Evolutionary conservation across 1,284 basidiomycete species (phyloP).

Genomic region (Pseudozyma pruni): DNA sequence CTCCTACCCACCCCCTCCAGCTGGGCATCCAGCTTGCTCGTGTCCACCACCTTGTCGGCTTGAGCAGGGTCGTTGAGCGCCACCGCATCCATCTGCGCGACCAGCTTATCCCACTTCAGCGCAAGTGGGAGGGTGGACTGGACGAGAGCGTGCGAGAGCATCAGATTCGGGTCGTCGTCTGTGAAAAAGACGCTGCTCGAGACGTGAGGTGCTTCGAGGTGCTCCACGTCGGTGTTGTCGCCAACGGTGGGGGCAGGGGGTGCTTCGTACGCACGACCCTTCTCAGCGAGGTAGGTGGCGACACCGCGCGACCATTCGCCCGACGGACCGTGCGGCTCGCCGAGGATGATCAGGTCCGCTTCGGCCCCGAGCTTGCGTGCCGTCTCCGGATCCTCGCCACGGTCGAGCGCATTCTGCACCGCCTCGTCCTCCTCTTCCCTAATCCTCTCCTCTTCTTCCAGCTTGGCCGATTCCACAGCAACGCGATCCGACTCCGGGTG

Average conservation of each 20-base stretch:
- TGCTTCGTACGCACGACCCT: conserved; percentile 59
- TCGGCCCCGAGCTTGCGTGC: conserved; percentile 63
- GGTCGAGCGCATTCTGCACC: conserved; percentile 59
- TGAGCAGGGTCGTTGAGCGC: conserved; percentile 31
- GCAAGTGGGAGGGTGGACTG: conserved; percentile 57
- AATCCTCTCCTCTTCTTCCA: conserved; percentile 51
- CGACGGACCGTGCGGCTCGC: conserved; percentile 61
- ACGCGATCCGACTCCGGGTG: conserved; percentile 46
- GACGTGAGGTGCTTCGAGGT: conserved; percentile 19
- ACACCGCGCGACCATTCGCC: conserved; percentile 62
- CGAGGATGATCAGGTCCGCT: conserved; percentile 64
- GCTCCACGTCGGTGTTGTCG: conserved; percentile 10
- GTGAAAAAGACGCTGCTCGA: conserved; percentile 38
- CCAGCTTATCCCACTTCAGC: conserved; percentile 59
- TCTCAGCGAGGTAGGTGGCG: conserved; percentile 61
- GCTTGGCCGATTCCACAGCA: conserved; percentile 39
- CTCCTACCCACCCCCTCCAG: conserved; percentile 15
- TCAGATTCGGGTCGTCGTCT: conserved; percentile 60
- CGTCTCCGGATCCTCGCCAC: conserved; percentile 60
- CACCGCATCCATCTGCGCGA: conserved; percentile 54
- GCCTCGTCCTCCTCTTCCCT: conserved; percentile 58
- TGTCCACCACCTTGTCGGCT: conserved; percentile 29
- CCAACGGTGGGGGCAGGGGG: conserved; percentile 35
- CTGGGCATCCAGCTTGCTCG: conserved; percentile 39
- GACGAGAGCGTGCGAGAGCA: conserved; percentile 63